These are phyloP conservation scores for Parathielavia appendiculata DNA, from an alignment of 495 filamentous ascomycete genomes.

Conservation along the genomic window DNA sequence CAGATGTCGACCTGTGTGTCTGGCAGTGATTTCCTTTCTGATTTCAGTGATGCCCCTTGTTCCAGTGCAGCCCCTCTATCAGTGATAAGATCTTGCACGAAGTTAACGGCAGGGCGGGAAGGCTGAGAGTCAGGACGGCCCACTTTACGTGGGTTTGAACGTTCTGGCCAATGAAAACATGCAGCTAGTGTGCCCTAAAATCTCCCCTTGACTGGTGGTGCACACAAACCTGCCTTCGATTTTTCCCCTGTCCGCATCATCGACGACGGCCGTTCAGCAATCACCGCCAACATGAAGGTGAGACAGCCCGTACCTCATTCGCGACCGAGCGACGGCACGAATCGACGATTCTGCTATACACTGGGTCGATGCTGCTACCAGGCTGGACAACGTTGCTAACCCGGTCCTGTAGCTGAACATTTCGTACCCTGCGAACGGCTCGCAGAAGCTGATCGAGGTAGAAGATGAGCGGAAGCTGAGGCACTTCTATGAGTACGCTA, in stretches of 20 bases:
- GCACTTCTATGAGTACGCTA: constrained; percentile 53
- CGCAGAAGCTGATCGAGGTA: constrained; percentile 96
- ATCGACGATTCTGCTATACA: neutral
- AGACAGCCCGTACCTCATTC: constrained; percentile 1
- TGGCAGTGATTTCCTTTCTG: too few relatives aligned
- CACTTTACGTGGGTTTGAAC: constrained; percentile 1
- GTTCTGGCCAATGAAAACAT: constrained; percentile 21
- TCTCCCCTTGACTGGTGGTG: constrained; percentile 15
- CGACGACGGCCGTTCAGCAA: constrained; percentile 33
- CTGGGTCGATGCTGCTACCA: neutral
- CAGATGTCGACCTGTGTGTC: too few relatives aligned
- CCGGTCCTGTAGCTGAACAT: constrained; percentile 73
- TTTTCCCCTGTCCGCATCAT: constrained; percentile 29
- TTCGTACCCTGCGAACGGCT: constrained; percentile 96
- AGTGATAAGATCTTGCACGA: neutral
- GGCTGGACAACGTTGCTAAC: constrained; percentile 22
- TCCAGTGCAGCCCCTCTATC: too few relatives aligned
- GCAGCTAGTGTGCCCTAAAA: constrained; percentile 32
- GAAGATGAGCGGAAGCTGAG: constrained; percentile 87
- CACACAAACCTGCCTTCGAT: constrained; percentile 36
- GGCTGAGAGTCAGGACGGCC: neutral
- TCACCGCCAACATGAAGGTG: constrained; percentile 39
- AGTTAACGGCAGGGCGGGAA: constrained; percentile 2
- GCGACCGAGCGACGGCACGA: neutral
- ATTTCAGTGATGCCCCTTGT: too few relatives aligned